These are phyloP conservation scores for Bidens hawaiensis DNA, from an alignment of 140 eudicot species.

Conservation along the genomic window DNA sequence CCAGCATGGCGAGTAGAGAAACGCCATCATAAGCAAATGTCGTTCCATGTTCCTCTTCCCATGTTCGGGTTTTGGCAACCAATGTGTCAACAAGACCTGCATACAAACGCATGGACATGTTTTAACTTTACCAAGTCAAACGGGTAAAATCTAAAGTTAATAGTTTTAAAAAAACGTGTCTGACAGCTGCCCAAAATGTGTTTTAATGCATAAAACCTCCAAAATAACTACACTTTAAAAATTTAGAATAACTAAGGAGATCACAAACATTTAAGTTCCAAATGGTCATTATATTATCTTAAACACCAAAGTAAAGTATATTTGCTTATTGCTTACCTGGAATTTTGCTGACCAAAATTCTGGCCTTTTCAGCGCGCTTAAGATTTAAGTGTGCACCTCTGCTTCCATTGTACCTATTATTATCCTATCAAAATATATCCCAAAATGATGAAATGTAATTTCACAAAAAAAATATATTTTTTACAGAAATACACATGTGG, in stretches of 20 bases:
- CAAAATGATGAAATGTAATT: background rate
- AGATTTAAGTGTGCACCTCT: constrained; percentile 98
- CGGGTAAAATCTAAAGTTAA: background rate
- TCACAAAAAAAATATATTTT: background rate
- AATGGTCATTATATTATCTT: background rate
- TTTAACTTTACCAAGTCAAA: background rate
- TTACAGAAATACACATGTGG: background rate
- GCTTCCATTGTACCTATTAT: constrained; percentile 81
- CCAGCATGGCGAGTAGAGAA: constrained; percentile 89
- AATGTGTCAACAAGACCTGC: constrained; percentile 81
- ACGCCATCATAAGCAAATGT: constrained; percentile 88
- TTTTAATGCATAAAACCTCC: background rate
- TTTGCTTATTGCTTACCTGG: constrained; percentile 52
- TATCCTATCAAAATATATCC: constrained; percentile 56
- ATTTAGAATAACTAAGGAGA: too few species aligned
- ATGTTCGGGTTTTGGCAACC: constrained; percentile 74
- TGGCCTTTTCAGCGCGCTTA: constrained; percentile 94
- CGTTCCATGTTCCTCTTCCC: constrained; percentile 84
- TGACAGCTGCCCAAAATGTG: background rate
- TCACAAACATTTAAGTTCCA: background rate
- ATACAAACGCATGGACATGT: constrained; percentile 6
- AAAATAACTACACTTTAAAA: background rate
- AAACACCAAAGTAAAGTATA: background rate
- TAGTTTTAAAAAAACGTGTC: background rate
- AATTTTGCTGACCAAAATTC: constrained; percentile 79